Base-by-base conservation (phyloP, 2,329 filamentous ascomycete species). In the Rutstroemia sp. region DNA sequence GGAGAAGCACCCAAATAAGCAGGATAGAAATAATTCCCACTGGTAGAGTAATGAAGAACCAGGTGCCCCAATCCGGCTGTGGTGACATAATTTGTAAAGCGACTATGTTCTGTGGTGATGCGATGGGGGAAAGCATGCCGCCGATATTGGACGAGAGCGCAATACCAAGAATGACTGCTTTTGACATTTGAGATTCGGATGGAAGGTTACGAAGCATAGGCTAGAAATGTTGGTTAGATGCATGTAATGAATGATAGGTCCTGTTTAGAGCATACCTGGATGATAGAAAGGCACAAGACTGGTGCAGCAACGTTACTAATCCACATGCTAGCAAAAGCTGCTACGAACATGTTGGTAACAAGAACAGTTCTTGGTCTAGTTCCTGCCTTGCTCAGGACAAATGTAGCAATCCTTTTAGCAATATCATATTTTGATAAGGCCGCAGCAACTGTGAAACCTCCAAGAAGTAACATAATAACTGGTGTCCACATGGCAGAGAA, bases 401-500 rank as follows among this genome's bases (percentile, higher is more conserved):
- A 90, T 1, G 92, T 96, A 2, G 94, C 94, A 75, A 99, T 91
- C 68, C 94, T 87, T 73, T 97, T 96, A 59, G 96, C 94, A 67
- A 99, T 97, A 64, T 92, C 94, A 72, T 95, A 96, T 71, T 99
- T 99, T 49, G 91, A 96, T 55, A 99, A 74, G 0, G 94, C 95
- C 0, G 94, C 94, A 9, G 94, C 94, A 54, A 99, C 86, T 2
- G 94, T 96, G 68, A 99, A 99, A 34, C 94, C 94, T 64, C 94
- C 94, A 0, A 99, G 83, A 21, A 99, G 78, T 16, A 99, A 82
- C 94, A 99, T 97, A 64, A 99, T 99, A 55, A 99, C 94, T 0
- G 94, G 92, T 3, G 92, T 96, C 94, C 94, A 99, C 94, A 99
- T 99, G 25, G 94, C 87, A 4, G 90, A 80, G 66, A 99, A 97